These are phyloP conservation scores for Carex sylvatica DNA, from an alignment of 202 grass and related monocot genomes.

Conservation along the genomic window DNA sequence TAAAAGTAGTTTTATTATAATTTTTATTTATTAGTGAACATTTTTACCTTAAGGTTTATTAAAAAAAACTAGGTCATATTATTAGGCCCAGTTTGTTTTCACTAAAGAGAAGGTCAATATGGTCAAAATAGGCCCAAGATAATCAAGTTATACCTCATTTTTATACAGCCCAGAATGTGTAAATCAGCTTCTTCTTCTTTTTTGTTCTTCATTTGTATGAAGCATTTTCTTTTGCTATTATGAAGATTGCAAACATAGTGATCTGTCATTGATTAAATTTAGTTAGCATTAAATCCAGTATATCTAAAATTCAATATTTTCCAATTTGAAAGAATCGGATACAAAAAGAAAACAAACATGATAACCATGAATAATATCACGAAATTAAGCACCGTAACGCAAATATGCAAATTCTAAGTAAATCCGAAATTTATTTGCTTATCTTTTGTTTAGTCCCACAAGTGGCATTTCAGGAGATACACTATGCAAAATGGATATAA, in stretches of 20 bases:
- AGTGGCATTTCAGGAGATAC: not conserved
- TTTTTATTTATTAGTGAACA: too few relatives aligned
- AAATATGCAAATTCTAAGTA: not conserved
- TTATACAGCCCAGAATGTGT: not conserved
- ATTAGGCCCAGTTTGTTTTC: not conserved
- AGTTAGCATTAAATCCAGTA: not conserved
- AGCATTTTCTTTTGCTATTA: too few relatives aligned
- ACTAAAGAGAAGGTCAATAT: not conserved
- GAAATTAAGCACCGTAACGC: not conserved
- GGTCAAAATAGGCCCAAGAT: not conserved
- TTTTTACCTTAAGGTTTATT: too few relatives aligned
- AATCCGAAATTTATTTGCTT: not conserved
- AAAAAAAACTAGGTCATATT: not conserved
- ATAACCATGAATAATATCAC: not conserved
- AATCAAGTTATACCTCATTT: not conserved
- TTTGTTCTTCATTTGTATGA: too few relatives aligned
- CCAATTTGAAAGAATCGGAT: not conserved
- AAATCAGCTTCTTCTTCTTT: not conserved
- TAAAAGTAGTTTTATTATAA: too few relatives aligned
- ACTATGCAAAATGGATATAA: too few relatives aligned
- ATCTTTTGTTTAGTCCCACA: not conserved
- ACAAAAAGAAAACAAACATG: not conserved
- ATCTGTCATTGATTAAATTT: not conserved
- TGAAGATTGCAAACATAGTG: not conserved
- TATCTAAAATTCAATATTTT: not conserved